A percentile compares a stretch with the other conserved stretches of the same genome.
Evolutionary conservation across 1,284 basidiomycete genomes (phyloP).

Genomic region (Ustanciosporium gigantosporum): DNA sequence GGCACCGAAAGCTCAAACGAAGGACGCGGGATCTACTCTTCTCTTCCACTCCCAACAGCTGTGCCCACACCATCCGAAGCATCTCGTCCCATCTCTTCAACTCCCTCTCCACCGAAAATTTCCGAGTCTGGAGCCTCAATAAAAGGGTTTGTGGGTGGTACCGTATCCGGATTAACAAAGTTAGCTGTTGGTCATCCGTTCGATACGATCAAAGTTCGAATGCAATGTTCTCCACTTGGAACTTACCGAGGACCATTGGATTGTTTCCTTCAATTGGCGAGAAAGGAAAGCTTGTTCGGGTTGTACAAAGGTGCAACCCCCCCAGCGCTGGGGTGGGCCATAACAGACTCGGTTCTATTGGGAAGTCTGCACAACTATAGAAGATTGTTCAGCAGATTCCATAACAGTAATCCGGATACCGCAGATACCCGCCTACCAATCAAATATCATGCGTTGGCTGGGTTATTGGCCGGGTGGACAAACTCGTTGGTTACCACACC

Average conservation of each 20-base stretch:
- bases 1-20: too few species aligned
- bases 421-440: slow-evolving; percentile 20
- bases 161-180: slow-evolving; percentile 62
- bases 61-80: too few species aligned
- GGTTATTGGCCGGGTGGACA: slow-evolving; percentile 75
- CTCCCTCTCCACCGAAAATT: too few species aligned
- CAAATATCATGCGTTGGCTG: slow-evolving; percentile 65
- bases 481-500: slow-evolving; percentile 72
- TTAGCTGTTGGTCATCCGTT: slow-evolving; percentile 63
- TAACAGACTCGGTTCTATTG: slow-evolving; percentile 74
- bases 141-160: slow-evolving; percentile 62
- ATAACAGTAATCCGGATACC: slow-evolving; percentile 2
- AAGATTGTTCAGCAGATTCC: slow-evolving; percentile 13
- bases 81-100: too few species aligned
- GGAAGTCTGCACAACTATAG: slow-evolving; percentile 67
- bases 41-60: too few species aligned
- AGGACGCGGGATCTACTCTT: too few species aligned
- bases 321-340: slow-evolving; percentile 76
- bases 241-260: slow-evolving; percentile 72
- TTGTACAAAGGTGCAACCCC: slow-evolving; percentile 66
- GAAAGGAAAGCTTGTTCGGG: slow-evolving; percentile 65
- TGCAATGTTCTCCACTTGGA: slow-evolving; percentile 75
- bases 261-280: slow-evolving; percentile 69
- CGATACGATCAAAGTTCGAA: slow-evolving; percentile 75
- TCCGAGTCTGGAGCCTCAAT: slow-evolving; percentile 27